Conservation (phyloP, 257 asterid genomes). For the Agastache rugosa region DNA sequence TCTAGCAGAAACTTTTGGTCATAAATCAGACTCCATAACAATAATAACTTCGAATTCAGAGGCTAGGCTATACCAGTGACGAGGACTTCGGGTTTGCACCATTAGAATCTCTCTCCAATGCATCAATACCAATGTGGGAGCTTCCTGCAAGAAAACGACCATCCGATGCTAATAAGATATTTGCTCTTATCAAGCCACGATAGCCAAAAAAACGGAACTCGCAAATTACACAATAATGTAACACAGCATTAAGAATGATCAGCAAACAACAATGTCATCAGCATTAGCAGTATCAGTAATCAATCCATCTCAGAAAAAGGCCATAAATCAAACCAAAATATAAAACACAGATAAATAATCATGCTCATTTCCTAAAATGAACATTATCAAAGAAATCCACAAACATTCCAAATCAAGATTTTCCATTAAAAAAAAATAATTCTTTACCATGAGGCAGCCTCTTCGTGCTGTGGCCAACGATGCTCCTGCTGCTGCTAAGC, state of each 20-base stretch:
- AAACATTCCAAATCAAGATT: constrained; percentile 19
- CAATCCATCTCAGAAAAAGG: background rate
- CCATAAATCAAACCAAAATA: constrained; percentile 19
- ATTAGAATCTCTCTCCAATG: constrained; percentile 50
- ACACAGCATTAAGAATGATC: background rate
- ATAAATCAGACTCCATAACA: background rate
- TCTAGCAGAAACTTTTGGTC: background rate
- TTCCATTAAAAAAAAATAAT: background rate
- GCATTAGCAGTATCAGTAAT: background rate
- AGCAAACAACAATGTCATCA: background rate
- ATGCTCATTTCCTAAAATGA: constrained; percentile 4
- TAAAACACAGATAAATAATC: background rate
- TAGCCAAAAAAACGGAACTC: background rate
- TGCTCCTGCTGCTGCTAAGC: constrained; percentile 55
- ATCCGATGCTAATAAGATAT: constrained; percentile 21
- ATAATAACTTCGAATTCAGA: constrained; percentile 22
- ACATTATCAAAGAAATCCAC: background rate
- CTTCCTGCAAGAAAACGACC: constrained; percentile 54
- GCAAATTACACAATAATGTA: background rate
- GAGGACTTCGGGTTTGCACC: constrained; percentile 46
- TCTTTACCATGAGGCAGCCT: constrained; percentile 63
- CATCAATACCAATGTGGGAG: constrained; percentile 45
- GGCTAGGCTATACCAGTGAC: constrained; percentile 52
- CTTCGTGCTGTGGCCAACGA: constrained; percentile 52
- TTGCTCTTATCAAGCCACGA: background rate